Evolutionary conservation across 176 grass and related monocot species (phyloP).

Genomic region (Aegilops tauschii): DNA sequence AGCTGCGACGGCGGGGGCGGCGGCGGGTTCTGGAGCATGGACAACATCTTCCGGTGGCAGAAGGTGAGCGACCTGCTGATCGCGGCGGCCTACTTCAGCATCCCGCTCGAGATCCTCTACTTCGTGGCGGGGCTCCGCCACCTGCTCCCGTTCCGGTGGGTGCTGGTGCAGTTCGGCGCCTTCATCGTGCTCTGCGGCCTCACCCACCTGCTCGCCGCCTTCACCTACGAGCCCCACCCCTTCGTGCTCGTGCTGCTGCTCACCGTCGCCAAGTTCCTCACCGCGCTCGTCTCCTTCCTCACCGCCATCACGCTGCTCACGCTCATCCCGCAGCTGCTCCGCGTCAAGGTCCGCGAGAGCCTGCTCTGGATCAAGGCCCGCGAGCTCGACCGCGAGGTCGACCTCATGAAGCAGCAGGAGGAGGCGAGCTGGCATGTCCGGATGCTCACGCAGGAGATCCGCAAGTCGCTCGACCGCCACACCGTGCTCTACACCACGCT

Average conservation of each 20-base stretch:
- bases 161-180: constrained; percentile 82
- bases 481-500: constrained; percentile 93
- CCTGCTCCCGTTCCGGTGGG: constrained; percentile 93
- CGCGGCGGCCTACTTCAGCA: constrained; percentile 85
- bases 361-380: constrained; percentile 77
- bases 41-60: constrained; percentile 84
- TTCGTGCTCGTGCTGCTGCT: constrained; percentile 75
- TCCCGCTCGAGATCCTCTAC: constrained; percentile 88
- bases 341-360: constrained; percentile 91
- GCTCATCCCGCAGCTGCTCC: constrained; percentile 90
- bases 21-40: constrained; percentile 47
- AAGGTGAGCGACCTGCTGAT: constrained; percentile 97
- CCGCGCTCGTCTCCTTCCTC: constrained; percentile 86
- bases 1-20: constrained; percentile 10
- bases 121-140: constrained; percentile 74
- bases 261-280: constrained; percentile 92
- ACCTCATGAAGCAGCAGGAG: constrained; percentile 80
- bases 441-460: constrained; percentile 95
- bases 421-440: constrained; percentile 90
- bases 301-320: constrained; percentile 94
- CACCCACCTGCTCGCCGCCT: constrained; percentile 83
- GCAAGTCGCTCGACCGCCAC: constrained; percentile 80
- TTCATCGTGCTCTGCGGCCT: constrained; percentile 98
- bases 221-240: constrained; percentile 89
- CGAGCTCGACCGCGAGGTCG: constrained; percentile 86